phyloP scores from a whole-genome alignment of 1,139 yeast genomes.

The Candida sp. region DNA sequence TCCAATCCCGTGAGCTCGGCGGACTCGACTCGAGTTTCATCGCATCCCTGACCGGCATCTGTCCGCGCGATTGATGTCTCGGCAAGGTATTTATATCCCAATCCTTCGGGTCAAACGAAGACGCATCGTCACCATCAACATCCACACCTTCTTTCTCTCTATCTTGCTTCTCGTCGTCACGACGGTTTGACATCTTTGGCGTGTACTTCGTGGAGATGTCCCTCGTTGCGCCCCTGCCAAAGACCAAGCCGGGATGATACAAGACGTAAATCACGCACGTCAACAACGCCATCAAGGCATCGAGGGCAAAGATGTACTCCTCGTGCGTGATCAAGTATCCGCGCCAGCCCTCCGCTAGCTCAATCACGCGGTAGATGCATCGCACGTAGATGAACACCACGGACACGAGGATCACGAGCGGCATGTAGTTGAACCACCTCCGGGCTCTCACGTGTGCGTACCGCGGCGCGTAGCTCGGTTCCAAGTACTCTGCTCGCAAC shows the following conservation, averaged over 20 bases:
- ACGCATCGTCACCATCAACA: neutral
- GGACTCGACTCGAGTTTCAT: neutral
- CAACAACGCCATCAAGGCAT: slow-evolving; percentile 27
- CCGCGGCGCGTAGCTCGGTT: slow-evolving; percentile 20
- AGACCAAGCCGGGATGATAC: slow-evolving; percentile 31
- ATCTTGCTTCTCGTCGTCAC: neutral
- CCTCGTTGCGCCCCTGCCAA: slow-evolving; percentile 21
- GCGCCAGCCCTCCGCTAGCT: slow-evolving; percentile 36
- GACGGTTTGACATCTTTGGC: neutral
- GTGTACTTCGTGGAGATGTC: neutral
- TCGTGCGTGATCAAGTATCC: slow-evolving; percentile 39
- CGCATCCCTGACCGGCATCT: no score
- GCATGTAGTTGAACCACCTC: slow-evolving; percentile 24
- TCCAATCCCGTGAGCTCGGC: neutral
- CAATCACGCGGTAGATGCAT: slow-evolving; percentile 36
- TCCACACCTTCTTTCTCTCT: neutral
- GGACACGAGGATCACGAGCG: slow-evolving; percentile 24
- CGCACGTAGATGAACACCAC: slow-evolving; percentile 30
- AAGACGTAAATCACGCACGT: slow-evolving; percentile 22
- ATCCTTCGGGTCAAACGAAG: neutral
- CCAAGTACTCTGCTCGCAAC: slow-evolving; percentile 18
- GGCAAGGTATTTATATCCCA: slow-evolving; percentile 1
- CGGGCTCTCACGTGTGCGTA: slow-evolving; percentile 20
- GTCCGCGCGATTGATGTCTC: neutral
- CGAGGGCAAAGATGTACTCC: slow-evolving; percentile 28